Conservation (phyloP, 805 yeast genomes). For the Pichia nakasei region DNA sequence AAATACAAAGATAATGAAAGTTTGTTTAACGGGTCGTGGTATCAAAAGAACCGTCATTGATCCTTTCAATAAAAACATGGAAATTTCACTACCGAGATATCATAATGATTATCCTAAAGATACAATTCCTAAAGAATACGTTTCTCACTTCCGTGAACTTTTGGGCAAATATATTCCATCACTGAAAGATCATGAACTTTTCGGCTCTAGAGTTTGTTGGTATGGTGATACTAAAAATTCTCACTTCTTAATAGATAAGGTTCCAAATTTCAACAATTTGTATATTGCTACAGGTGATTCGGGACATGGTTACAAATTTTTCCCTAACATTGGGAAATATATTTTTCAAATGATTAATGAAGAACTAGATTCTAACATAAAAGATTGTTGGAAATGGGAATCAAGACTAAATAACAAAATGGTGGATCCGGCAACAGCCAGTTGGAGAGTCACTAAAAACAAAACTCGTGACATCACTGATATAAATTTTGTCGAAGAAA, state of each 20-base stretch:
- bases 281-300: slow-evolving; percentile 38
- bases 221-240: slow-evolving; percentile 31
- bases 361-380: slow-evolving; percentile 16
- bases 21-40: slow-evolving; percentile 31
- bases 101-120: slow-evolving; percentile 24
- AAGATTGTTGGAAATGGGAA: slow-evolving; percentile 28
- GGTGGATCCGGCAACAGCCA: slow-evolving; percentile 16
- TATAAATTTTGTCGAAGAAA: slow-evolving; percentile 10
- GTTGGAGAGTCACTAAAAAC: slow-evolving; percentile 18
- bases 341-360: slow-evolving; percentile 26
- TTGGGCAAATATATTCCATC: slow-evolving; percentile 30
- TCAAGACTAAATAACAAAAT: slow-evolving; percentile 4
- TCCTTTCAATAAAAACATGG: slow-evolving; percentile 9
- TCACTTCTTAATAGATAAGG: slow-evolving; percentile 31
- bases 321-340: slow-evolving; percentile 38
- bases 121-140: slow-evolving; percentile 29
- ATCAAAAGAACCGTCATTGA: slow-evolving; percentile 15
- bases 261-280: slow-evolving; percentile 26
- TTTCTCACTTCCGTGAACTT: slow-evolving; percentile 19
- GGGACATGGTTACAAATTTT: slow-evolving; percentile 37
- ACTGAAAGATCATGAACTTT: slow-evolving; percentile 24
- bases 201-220: slow-evolving; percentile 29
- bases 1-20: slow-evolving; percentile 27
- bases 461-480: slow-evolving; percentile 11
- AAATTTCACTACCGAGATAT: slow-evolving; percentile 30